Conservation (phyloP, 495 filamentous ascomycete genomes). For the Aspergillus hancockii region DNA sequence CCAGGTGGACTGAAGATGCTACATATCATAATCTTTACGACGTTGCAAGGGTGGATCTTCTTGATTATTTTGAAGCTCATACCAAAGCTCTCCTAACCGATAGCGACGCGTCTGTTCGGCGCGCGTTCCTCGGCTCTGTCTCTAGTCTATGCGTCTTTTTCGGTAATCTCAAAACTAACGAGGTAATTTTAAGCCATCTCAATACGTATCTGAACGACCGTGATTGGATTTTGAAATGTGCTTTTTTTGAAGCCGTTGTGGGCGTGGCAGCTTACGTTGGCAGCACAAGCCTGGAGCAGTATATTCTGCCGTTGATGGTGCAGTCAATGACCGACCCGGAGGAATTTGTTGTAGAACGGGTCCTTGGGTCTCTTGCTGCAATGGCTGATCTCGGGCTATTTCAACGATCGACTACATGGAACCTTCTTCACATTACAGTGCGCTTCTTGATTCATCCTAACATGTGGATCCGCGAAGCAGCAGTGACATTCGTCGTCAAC, state of each 20-base stretch:
- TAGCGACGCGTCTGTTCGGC: slow-evolving; percentile 78
- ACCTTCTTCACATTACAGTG: slow-evolving; percentile 75
- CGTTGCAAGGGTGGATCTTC: slow-evolving; percentile 71
- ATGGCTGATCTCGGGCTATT: slow-evolving; percentile 88
- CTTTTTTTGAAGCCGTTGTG: slow-evolving; percentile 94
- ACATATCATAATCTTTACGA: slow-evolving; percentile 84
- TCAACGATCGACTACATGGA: slow-evolving; percentile 81
- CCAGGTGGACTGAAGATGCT: slow-evolving; percentile 67
- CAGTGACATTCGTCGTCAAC: slow-evolving; percentile 77
- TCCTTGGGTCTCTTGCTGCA: slow-evolving; percentile 82
- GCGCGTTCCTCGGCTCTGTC: slow-evolving; percentile 92
- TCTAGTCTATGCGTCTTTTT: slow-evolving; percentile 94
- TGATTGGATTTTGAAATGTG: slow-evolving; percentile 95
- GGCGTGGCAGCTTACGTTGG: slow-evolving; percentile 91
- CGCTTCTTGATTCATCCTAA: slow-evolving; percentile 93
- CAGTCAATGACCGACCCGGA: slow-evolving; percentile 96
- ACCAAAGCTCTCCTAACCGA: slow-evolving; percentile 91
- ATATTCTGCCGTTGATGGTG: slow-evolving; percentile 93
- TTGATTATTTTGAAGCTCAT: slow-evolving; percentile 79
- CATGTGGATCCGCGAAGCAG: slow-evolving; percentile 89
- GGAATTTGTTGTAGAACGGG: slow-evolving; percentile 91
- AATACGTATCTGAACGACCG: slow-evolving; percentile 97
- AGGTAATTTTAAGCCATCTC: slow-evolving; percentile 90
- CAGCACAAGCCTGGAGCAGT: slow-evolving; percentile 85
- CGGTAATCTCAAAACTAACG: slow-evolving; percentile 82